These are phyloP conservation scores for Cryphonectria carpinicola DNA, from an alignment of 2,329 filamentous ascomycete genomes.

Conservation along the genomic window DNA sequence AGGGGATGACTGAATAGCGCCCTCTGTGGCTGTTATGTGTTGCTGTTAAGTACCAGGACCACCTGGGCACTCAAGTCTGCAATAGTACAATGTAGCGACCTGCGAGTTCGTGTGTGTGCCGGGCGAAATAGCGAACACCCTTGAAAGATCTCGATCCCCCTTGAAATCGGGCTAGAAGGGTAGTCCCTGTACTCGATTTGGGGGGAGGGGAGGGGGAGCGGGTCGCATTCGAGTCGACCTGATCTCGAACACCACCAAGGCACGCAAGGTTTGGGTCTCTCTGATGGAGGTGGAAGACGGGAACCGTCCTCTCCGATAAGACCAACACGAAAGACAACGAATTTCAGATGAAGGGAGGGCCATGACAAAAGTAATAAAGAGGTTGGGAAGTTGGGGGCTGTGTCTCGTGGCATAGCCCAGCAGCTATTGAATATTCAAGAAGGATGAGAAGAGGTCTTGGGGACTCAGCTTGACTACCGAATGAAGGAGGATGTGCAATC, in stretches of 20 bases:
- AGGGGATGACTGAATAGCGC: background rate
- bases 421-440: background rate
- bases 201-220: background rate
- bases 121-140: background rate
- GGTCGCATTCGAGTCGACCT: constrained; percentile 1
- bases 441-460: background rate
- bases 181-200: background rate
- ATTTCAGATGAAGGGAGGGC: background rate
- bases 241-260: background rate
- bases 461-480: background rate
- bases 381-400: background rate
- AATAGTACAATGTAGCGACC: background rate
- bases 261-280: background rate
- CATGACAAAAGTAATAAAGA: background rate
- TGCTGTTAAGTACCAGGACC: background rate
- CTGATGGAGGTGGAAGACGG: background rate
- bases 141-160: background rate
- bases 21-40: background rate
- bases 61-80: background rate
- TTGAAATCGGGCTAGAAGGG: background rate
- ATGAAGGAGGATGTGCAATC: background rate
- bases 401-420: background rate
- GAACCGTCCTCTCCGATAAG: background rate
- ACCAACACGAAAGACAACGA: background rate
- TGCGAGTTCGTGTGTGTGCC: background rate